Percentiles rank a stretch among this genome's conserved stretches.
phyloP scores from a whole-genome alignment of 2,329 filamentous ascomycete genomes.

The Leptographium wingfieldii region DNA sequence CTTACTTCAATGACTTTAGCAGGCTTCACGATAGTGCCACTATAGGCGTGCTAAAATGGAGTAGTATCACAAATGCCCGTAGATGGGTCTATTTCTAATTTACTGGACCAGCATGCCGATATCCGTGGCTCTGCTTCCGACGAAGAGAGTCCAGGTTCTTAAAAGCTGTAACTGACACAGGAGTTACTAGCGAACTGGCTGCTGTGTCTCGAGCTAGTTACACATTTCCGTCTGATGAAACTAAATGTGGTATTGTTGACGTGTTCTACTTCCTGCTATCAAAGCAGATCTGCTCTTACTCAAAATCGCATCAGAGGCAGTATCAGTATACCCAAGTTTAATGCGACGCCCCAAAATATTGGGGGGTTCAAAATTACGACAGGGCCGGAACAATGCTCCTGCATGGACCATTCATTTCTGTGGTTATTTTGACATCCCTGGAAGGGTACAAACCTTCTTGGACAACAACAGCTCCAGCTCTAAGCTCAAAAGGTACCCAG shows the following conservation, averaged over 20 bases:
- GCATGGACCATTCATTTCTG: slow-evolving; percentile 54
- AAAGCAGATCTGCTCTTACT: slow-evolving; percentile 44
- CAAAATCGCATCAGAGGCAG: slow-evolving; percentile 50
- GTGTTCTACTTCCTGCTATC: slow-evolving; percentile 55
- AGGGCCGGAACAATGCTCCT: slow-evolving; percentile 52
- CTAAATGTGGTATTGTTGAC: slow-evolving; percentile 39
- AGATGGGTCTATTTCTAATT: slow-evolving; percentile 20
- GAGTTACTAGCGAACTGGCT: slow-evolving; percentile 43
- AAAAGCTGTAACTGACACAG: slow-evolving; percentile 42
- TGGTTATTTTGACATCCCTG: slow-evolving; percentile 38
- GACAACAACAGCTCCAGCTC: slow-evolving; percentile 21
- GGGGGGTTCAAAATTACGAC: slow-evolving; percentile 48
- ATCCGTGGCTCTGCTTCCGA: slow-evolving; percentile 33
- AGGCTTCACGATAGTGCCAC: slow-evolving; percentile 56
- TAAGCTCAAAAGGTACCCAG: slow-evolving; percentile 20
- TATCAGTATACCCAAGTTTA: slow-evolving; percentile 28
- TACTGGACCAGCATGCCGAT: slow-evolving; percentile 38
- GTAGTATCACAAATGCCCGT: slow-evolving; percentile 49
- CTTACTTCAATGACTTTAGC: slow-evolving; percentile 40
- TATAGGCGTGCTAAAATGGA: slow-evolving; percentile 57
- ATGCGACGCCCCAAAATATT: slow-evolving; percentile 33
- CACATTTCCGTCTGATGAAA: slow-evolving; percentile 25
- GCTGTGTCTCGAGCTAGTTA: slow-evolving; percentile 48
- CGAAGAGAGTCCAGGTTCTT: slow-evolving; percentile 45
- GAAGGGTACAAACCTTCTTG: slow-evolving; percentile 19